Evolutionary conservation across 2,329 filamentous ascomycete genomes (phyloP).

Genomic region (Fusarium bulbicola): DNA sequence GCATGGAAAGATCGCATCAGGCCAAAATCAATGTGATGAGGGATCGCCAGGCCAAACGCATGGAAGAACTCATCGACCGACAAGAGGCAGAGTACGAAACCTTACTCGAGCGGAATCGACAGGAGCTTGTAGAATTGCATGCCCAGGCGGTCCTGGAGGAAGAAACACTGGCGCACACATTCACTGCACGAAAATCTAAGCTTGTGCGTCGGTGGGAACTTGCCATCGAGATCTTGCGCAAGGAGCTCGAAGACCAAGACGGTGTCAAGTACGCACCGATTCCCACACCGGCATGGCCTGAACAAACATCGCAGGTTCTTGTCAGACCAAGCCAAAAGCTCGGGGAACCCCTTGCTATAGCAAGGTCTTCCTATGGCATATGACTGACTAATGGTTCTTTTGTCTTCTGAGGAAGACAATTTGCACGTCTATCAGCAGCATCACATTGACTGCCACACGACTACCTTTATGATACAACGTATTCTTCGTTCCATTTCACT

Average conservation of each 20-base stretch:
- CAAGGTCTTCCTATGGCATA: no score
- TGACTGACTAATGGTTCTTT: background rate
- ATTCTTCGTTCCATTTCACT: background rate
- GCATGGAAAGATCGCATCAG: conserved; percentile 67
- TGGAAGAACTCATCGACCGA: conserved; percentile 66
- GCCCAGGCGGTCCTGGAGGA: conserved; percentile 60
- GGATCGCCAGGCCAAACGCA: conserved; percentile 69
- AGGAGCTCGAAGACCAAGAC: conserved; percentile 58
- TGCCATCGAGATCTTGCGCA: conserved; percentile 61
- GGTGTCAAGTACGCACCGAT: conserved; percentile 54
- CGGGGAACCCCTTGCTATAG: no score
- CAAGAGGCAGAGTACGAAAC: conserved; percentile 62
- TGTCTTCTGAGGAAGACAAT: background rate
- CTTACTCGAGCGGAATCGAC: conserved; percentile 55
- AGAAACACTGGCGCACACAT: conserved; percentile 55
- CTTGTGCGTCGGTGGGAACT: conserved; percentile 62
- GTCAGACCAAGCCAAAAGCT: no score
- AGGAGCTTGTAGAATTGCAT: conserved; percentile 60
- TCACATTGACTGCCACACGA: background rate
- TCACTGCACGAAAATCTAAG: conserved; percentile 55
- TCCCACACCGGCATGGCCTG: conserved; percentile 47
- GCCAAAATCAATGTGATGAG: conserved; percentile 71
- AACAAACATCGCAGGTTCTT: conserved; percentile 8
- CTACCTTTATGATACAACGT: background rate
- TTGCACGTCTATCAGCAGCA: background rate